Evolutionary conservation across 2,329 filamentous ascomycete genomes (phyloP).

Genomic region (Colletotrichum lentis): DNA sequence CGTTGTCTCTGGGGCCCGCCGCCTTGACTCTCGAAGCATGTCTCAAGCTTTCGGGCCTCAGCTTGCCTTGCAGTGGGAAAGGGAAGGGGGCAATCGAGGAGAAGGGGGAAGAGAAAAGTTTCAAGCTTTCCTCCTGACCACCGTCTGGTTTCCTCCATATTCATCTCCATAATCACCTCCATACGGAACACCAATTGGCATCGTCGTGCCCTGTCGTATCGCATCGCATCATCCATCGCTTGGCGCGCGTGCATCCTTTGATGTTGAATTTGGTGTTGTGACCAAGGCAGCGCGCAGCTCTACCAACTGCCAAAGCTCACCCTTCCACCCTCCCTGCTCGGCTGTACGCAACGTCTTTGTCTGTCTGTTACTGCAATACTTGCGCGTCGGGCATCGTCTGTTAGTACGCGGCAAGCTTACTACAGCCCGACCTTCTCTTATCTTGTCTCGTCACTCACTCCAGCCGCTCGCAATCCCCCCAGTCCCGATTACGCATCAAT

Average conservation of each 20-base stretch:
- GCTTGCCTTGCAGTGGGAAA: slow-evolving; percentile 6
- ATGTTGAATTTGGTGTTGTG: background rate
- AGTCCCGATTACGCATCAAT: slow-evolving; percentile 39
- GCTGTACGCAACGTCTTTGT: background rate
- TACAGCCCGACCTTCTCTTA: background rate
- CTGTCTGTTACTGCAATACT: slow-evolving; percentile 4
- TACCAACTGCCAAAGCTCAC: too few species aligned
- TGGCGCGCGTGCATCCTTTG: slow-evolving; percentile 2
- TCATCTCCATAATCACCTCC: background rate
- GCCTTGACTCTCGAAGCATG: slow-evolving; percentile 14
- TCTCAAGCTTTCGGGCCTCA: slow-evolving; percentile 32
- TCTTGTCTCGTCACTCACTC: slow-evolving; percentile 12
- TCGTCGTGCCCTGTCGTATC: slow-evolving; percentile 16
- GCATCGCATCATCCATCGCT: slow-evolving; percentile 3
- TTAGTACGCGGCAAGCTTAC: slow-evolving; percentile 8
- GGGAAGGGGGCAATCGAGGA: background rate
- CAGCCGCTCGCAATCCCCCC: background rate
- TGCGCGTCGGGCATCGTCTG: background rate
- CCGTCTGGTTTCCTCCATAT: background rate
- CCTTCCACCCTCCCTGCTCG: background rate
- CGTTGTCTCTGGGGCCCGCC: slow-evolving; percentile 17
- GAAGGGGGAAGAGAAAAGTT: background rate
- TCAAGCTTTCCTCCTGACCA: slow-evolving; percentile 1
- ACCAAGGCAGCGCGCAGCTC: slow-evolving; percentile 1
- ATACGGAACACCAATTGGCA: slow-evolving; percentile 5